Evolutionary conservation across 805 yeast genomes (phyloP).

Genomic region (Zygotorulaspora chibaensis): DNA sequence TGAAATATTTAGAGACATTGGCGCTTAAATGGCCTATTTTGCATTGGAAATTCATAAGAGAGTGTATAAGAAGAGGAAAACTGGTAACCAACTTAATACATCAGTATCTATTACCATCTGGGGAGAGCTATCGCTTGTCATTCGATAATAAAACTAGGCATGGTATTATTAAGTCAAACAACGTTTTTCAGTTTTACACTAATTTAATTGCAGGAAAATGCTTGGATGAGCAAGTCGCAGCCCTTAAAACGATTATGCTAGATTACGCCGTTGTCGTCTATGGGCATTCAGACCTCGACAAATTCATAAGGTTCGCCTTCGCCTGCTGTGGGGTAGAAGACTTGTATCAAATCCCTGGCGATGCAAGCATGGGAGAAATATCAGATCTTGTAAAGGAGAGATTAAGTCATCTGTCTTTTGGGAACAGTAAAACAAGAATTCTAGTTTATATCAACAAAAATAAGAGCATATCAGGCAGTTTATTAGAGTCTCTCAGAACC

Average conservation of each 20-base stretch:
- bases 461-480: slow-evolving; percentile 5
- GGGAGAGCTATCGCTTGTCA: slow-evolving; percentile 49
- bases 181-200: slow-evolving; percentile 42
- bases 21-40: slow-evolving; percentile 86
- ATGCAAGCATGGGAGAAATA: not conserved
- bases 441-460: slow-evolving; percentile 23
- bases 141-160: slow-evolving; percentile 2
- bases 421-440: slow-evolving; percentile 3
- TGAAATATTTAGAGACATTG: slow-evolving; percentile 70
- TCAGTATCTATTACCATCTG: slow-evolving; percentile 65
- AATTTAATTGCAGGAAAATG: slow-evolving; percentile 34
- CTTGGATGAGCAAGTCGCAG: slow-evolving; percentile 39
- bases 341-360: slow-evolving; percentile 11
- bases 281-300: slow-evolving; percentile 28
- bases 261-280: slow-evolving; percentile 36
- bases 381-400: slow-evolving; percentile 1
- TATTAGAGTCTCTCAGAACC: slow-evolving; percentile 9
- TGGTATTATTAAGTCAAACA: slow-evolving; percentile 44
- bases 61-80: slow-evolving; percentile 37
- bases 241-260: slow-evolving; percentile 22
- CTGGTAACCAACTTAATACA: slow-evolving; percentile 37
- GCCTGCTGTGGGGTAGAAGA: slow-evolving; percentile 22
- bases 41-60: slow-evolving; percentile 52
- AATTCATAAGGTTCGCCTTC: slow-evolving; percentile 26
- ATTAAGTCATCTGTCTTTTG: not conserved